Percentiles rank a stretch among this genome's conserved stretches.
These are phyloP conservation scores for Dissoconium aciculare DNA, from an alignment of 2,329 filamentous ascomycete genomes.

Conservation along the genomic window DNA sequence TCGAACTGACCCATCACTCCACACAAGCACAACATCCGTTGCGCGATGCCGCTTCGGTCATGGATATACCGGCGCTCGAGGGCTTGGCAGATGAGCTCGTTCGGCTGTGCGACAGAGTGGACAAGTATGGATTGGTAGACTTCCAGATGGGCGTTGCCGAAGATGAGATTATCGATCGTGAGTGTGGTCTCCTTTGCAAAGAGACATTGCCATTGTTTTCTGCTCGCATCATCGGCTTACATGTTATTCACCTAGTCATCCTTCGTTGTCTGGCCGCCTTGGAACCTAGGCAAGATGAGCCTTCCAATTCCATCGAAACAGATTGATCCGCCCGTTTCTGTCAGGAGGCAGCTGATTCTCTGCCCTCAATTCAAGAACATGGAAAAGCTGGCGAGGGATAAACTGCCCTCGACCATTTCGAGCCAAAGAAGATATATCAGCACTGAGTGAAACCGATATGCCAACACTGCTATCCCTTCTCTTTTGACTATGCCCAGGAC, in stretches of 20 bases:
- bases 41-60: constrained; percentile 43
- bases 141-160: constrained; percentile 97
- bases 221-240: no score
- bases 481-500: no score
- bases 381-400: no score
- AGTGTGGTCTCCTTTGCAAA: constrained; percentile 33
- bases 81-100: constrained; percentile 72
- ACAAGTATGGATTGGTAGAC: constrained; percentile 86
- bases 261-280: background rate
- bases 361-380: no score
- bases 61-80: constrained; percentile 55
- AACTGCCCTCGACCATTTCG: no score
- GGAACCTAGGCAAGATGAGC: background rate
- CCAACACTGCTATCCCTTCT: no score
- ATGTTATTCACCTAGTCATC: background rate
- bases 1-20: constrained; percentile 50
- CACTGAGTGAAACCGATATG: no score
- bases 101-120: constrained; percentile 68
- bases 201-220: no score
- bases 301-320: background rate
- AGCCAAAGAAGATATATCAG: no score
- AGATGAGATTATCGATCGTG: constrained; percentile 74
- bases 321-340: no score
- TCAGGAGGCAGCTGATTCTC: no score
- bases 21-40: constrained; percentile 44